Conservation (phyloP, 768 basidiomycete genomes). For the Suillus sp. region DNA sequence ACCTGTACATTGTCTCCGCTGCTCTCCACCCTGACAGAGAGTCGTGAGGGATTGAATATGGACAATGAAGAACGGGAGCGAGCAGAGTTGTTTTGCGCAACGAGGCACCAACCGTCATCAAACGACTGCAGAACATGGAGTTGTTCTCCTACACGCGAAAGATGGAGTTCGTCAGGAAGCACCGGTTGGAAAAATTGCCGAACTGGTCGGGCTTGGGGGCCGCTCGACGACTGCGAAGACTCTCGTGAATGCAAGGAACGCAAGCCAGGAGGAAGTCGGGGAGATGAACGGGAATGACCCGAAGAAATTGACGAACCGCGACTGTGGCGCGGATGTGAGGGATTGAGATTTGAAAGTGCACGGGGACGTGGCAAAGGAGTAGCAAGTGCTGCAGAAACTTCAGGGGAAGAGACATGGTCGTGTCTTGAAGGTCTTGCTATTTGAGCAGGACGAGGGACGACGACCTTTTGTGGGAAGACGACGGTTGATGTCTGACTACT, state of each 20-base stretch:
- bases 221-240: conserved; percentile 24
- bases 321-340: conserved; percentile 30
- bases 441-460: conserved; percentile 38
- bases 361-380: conserved; percentile 17
- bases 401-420: conserved; percentile 46
- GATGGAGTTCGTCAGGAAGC: conserved; percentile 71
- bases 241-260: conserved; percentile 16
- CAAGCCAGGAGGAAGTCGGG: conserved; percentile 8
- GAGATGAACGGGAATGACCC: conserved; percentile 43
- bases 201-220: conserved; percentile 51
- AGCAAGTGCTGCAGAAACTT: conserved; percentile 20
- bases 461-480: conserved; percentile 53
- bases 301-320: conserved; percentile 36
- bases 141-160: conserved; percentile 55
- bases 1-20: conserved; percentile 53
- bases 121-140: conserved; percentile 65
- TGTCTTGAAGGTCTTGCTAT: conserved; percentile 46
- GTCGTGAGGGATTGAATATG: conserved; percentile 39
- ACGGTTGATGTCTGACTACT: conserved; percentile 47
- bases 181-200: conserved; percentile 68
- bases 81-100: conserved; percentile 51
- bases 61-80: conserved; percentile 48
- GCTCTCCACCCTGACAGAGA: conserved; percentile 17
- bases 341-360: conserved; percentile 25
- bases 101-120: conserved; percentile 82